Conservation (phyloP, 768 basidiomycete species). For the Lenzites betulinus region DNA sequence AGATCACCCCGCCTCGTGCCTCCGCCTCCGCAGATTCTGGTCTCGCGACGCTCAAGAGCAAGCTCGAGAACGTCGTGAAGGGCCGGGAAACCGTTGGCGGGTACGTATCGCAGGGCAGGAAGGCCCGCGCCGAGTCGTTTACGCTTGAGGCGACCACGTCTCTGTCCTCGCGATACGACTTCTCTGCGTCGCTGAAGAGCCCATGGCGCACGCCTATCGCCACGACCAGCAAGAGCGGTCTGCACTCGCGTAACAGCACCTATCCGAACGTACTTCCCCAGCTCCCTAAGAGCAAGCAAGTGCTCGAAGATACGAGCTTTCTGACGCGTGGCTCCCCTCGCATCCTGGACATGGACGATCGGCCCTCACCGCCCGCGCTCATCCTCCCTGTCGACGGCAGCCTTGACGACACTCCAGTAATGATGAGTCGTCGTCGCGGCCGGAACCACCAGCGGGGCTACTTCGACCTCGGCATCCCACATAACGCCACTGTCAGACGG, state of each 20-base stretch:
- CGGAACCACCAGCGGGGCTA: slow-evolving; percentile 64
- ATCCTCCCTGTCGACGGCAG: slow-evolving; percentile 14
- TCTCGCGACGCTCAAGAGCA: slow-evolving; percentile 62
- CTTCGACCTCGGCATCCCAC: slow-evolving; percentile 44
- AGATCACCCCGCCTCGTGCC: slow-evolving; percentile 28
- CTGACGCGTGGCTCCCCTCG: slow-evolving; percentile 52
- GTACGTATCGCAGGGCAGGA: slow-evolving; percentile 26
- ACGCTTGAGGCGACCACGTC: slow-evolving; percentile 37
- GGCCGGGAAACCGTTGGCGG: slow-evolving; percentile 32
- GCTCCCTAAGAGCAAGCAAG: slow-evolving; percentile 23
- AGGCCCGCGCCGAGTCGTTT: slow-evolving; percentile 23
- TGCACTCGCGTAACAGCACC: slow-evolving; percentile 47
- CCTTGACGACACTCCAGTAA: slow-evolving; percentile 28
- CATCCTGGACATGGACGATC: slow-evolving; percentile 39
- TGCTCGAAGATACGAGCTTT: slow-evolving; percentile 12
- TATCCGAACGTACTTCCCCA: slow-evolving; percentile 39
- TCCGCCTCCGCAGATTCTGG: slow-evolving; percentile 35
- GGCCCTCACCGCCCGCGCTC: not conserved
- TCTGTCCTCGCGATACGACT: slow-evolving; percentile 59
- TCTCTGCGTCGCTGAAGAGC: slow-evolving; percentile 50
- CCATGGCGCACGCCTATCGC: slow-evolving; percentile 40
- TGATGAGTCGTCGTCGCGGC: slow-evolving; percentile 18
- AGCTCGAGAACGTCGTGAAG: slow-evolving; percentile 65
- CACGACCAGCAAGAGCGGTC: slow-evolving; percentile 8
- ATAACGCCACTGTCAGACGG: slow-evolving; percentile 32